Conservation (phyloP, 306 rosid genomes). For the Cercis canadensis region DNA sequence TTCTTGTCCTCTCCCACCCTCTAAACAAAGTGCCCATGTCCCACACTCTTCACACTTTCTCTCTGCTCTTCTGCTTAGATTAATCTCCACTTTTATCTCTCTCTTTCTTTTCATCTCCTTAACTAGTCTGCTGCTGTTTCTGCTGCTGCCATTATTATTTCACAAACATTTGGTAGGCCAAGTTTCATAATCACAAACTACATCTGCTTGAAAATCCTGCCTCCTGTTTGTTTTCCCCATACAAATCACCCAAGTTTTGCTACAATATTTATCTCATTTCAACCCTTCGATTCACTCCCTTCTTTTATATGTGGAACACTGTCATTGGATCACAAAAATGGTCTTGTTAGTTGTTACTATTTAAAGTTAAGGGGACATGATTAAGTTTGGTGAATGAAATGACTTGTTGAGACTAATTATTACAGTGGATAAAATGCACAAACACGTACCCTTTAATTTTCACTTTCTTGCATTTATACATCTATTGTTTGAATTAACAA, state of each 20-base stretch:
- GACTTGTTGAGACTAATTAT: background rate
- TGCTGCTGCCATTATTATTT: slow-evolving; percentile 30
- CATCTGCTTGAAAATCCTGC: slow-evolving; percentile 8
- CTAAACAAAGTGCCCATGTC: slow-evolving; percentile 37
- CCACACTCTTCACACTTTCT: slow-evolving; percentile 30
- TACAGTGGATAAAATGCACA: too few species aligned
- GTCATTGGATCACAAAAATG: background rate
- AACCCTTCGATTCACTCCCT: background rate
- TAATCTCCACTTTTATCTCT: slow-evolving; percentile 36
- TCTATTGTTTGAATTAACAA: too few species aligned
- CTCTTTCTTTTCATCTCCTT: slow-evolving; percentile 26
- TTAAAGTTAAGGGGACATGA: background rate
- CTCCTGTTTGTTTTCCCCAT: slow-evolving; percentile 14
- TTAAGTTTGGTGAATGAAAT: background rate
- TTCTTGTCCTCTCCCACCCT: slow-evolving; percentile 40
- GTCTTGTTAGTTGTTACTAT: background rate
- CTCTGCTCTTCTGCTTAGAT: slow-evolving; percentile 6
- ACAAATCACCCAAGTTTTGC: background rate
- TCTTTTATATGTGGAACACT: slow-evolving; percentile 1
- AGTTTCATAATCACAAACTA: slow-evolving; percentile 33
- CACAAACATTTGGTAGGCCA: slow-evolving; percentile 37
- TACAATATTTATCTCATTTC: background rate
- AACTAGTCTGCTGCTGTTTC: background rate
- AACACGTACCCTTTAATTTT: too few species aligned
- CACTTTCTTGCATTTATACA: too few species aligned